A percentile compares a stretch with the other conserved stretches of the same genome.
Conservation (phyloP, 2,329 filamentous ascomycete species). For the Teratosphaeria zuluensis region DNA sequence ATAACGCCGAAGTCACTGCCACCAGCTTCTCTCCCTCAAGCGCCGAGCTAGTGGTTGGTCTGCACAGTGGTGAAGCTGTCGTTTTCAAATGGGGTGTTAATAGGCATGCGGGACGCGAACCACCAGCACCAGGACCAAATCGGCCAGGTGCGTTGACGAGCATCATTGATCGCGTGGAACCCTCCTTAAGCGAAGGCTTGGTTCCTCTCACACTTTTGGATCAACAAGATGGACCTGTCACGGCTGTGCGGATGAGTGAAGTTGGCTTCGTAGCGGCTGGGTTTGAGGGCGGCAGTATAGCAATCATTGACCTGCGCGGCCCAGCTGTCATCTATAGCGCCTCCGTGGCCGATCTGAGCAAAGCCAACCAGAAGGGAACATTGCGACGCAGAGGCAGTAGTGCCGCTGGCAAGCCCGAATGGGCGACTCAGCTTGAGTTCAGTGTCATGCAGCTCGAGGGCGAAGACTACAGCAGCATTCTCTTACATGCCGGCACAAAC, state of each 20-base stretch:
- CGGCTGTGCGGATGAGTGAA: constrained; percentile 73
- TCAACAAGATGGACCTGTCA: constrained; percentile 73
- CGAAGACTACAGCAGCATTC: constrained; percentile 91
- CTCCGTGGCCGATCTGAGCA: constrained; percentile 62
- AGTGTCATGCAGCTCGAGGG: constrained; percentile 86
- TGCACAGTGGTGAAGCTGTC: constrained; percentile 71
- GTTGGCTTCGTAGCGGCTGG: constrained; percentile 85
- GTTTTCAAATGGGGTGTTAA: constrained; percentile 87
- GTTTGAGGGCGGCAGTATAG: constrained; percentile 71
- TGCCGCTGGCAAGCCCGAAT: constrained; percentile 49
- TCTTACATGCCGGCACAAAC: constrained; percentile 83
- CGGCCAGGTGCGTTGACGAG: constrained; percentile 51
- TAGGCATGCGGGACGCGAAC: constrained; percentile 57
- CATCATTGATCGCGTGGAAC: constrained; percentile 64
- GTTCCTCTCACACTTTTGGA: constrained; percentile 73
- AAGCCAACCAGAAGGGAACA: constrained; percentile 65
- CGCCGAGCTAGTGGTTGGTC: constrained; percentile 76
- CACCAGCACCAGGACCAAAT: constrained; percentile 40
- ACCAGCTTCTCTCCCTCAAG: constrained; percentile 73
- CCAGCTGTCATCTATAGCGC: constrained; percentile 73
- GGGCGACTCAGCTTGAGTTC: constrained; percentile 76
- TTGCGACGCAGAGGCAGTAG: constrained; percentile 48
- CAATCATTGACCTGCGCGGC: constrained; percentile 77
- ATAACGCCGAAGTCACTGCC: constrained; percentile 65
- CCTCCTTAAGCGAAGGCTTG: constrained; percentile 64